Base-by-base conservation (phyloP, 1,284 basidiomycete species). In the Moniliophthora roreri region DNA sequence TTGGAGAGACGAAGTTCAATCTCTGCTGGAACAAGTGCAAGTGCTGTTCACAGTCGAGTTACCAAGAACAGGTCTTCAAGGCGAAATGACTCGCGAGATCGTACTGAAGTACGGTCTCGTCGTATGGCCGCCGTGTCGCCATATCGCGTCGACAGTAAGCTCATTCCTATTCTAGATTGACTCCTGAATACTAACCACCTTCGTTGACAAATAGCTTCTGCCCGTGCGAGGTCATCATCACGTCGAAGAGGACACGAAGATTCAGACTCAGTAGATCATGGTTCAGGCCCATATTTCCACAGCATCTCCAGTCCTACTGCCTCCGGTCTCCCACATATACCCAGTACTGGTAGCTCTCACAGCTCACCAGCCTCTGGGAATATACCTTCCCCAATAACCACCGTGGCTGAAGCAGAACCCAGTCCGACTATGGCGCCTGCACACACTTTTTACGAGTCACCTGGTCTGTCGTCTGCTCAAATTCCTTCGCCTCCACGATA, bases 291-390 rank as follows among this genome's bases (percentile, higher is more conserved):
- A 9, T 81, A 73, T 58, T 78, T 80, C 58, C 78, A 78, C 36
- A 73, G 75, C 32, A 81, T 83, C 59, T 72, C 79, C 2, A 80
- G 78, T 54, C 80, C 82, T 13, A 72, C 71, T 5, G 68, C 76
- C n/a, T 69, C n/a, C 67, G 66, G 28, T 65, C 68, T 32, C 75
- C 69, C 1, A 61, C 40, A 16, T 48, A 57, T 37, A 10, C 67
- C 5, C 37, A 50, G 23, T 24, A 39, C 39, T 51, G 64, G 75
- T 24, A 88, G 85, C 62, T 73, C 82, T n/a, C 85, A 88, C 60
- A 84, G 87, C 62, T 89, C 87, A 15, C 87, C 88, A 1, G 80
- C 80, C 5, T 89, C 87, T n/a, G 79, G 73, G 11, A 83, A 84
- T 66, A 69, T 85, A 20, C 84, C 87, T 4, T 89, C 87, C 1